Conservation (phyloP, 2,329 filamentous ascomycete species). For the Chalara sp. region DNA sequence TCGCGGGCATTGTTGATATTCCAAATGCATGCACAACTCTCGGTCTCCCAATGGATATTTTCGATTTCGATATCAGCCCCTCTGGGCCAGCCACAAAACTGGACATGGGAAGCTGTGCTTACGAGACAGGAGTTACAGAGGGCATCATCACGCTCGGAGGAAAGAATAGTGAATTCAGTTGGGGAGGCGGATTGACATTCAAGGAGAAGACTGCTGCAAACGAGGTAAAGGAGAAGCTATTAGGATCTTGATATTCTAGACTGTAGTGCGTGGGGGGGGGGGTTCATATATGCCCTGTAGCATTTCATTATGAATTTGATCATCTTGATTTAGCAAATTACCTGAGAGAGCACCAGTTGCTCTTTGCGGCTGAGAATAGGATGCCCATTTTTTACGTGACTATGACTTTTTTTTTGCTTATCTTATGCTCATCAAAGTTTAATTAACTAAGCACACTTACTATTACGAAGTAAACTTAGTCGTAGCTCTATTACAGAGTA, state of each 20-base stretch:
- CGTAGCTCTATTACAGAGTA: too few relatives aligned
- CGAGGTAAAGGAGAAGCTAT: too few relatives aligned
- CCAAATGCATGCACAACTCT: constrained; percentile 88
- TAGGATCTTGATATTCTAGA: too few relatives aligned
- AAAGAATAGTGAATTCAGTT: constrained; percentile 41
- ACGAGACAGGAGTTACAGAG: constrained; percentile 40
- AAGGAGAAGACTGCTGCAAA: constrained; percentile 24
- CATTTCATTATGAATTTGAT: not conserved
- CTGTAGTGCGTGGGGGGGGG: constrained; percentile 1
- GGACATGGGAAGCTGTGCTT: constrained; percentile 68
- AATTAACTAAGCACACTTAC: too few relatives aligned
- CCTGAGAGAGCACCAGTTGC: too few relatives aligned
- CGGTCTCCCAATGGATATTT: constrained; percentile 86
- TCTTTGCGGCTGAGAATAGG: too few relatives aligned
- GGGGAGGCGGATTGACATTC: constrained; percentile 44
- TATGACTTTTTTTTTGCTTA: too few relatives aligned
- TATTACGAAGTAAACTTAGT: too few relatives aligned
- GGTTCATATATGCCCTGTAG: not conserved
- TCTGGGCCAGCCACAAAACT: constrained; percentile 47
- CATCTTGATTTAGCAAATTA: too few relatives aligned
- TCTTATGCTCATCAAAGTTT: too few relatives aligned
- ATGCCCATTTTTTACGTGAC: too few relatives aligned
- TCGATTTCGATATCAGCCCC: constrained; percentile 85
- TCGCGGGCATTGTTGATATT: constrained; percentile 85
- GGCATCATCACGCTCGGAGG: constrained; percentile 39